These are phyloP conservation scores for Ilyonectria destructans DNA, from an alignment of 2,329 filamentous ascomycete genomes.

Conservation along the genomic window DNA sequence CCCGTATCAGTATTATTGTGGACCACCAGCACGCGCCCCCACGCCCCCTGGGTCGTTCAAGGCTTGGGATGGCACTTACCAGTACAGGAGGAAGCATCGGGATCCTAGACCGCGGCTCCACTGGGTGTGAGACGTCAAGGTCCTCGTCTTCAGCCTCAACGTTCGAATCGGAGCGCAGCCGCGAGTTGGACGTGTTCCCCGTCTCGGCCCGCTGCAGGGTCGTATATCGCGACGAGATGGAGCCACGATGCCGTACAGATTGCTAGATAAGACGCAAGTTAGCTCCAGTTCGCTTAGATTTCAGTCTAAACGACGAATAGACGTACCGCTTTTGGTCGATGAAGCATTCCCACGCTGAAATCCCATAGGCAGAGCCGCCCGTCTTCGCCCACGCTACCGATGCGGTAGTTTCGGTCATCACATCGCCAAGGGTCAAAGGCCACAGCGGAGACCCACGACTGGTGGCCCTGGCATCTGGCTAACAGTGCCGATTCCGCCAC, in stretches of 20 bases:
- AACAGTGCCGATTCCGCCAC: slow-evolving; percentile 87
- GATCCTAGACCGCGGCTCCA: slow-evolving; percentile 87
- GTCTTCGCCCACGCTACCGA: slow-evolving; percentile 96
- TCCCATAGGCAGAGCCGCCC: slow-evolving; percentile 94
- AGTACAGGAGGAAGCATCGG: slow-evolving; percentile 93
- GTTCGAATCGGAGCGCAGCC: slow-evolving; percentile 81
- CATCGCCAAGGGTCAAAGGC: slow-evolving; percentile 98
- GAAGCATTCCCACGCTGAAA: slow-evolving; percentile 97
- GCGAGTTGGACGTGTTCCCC: slow-evolving; percentile 70
- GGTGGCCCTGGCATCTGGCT: slow-evolving; percentile 93
- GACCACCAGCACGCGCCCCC: slow-evolving; percentile 18
- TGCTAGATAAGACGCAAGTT: slow-evolving; percentile 37
- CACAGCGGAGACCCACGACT: slow-evolving; percentile 94
- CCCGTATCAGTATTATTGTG: slow-evolving; percentile 36
- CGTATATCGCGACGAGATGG: slow-evolving; percentile 66
- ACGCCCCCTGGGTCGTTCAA: slow-evolving; percentile 14
- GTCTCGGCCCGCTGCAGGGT: slow-evolving; percentile 73
- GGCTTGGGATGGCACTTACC: slow-evolving; percentile 65
- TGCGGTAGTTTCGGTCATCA: slow-evolving; percentile 94
- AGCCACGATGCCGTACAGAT: slow-evolving; percentile 63
- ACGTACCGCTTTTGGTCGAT: slow-evolving; percentile 88
- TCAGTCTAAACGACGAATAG: slow-evolving; percentile 13
- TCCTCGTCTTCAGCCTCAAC: slow-evolving; percentile 72
- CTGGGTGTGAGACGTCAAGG: slow-evolving; percentile 79
- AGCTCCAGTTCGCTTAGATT: slow-evolving; percentile 31